phyloP scores from a whole-genome alignment of 2,329 filamentous ascomycete species.

The Penicillium sp. region DNA sequence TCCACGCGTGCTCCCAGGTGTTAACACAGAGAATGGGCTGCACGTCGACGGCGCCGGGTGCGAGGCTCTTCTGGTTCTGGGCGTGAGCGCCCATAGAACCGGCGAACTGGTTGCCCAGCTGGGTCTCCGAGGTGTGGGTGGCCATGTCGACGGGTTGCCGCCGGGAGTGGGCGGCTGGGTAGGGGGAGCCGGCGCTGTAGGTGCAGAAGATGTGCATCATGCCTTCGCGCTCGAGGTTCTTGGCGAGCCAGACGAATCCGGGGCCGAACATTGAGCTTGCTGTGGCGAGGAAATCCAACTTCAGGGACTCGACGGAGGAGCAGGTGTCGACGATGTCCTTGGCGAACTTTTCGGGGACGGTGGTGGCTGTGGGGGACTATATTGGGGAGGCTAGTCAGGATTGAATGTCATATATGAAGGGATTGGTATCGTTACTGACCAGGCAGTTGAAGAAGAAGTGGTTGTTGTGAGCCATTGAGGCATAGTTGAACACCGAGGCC shows the following conservation, averaged over 20 bases:
- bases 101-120: constrained; percentile 38
- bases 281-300: constrained; percentile 74
- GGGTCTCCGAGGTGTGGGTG: constrained; percentile 39
- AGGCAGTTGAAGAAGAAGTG: constrained; percentile 55
- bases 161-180: constrained; percentile 79
- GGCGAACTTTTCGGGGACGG: constrained; percentile 59
- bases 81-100: constrained; percentile 38
- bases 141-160: constrained; percentile 56
- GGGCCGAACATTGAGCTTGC: constrained; percentile 93
- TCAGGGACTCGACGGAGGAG: constrained; percentile 78
- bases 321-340: constrained; percentile 68
- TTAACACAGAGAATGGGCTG: constrained; percentile 85
- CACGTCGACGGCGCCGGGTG: constrained; percentile 52
- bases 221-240: constrained; percentile 48
- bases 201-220: constrained; percentile 73
- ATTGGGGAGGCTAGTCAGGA: constrained; percentile 15
- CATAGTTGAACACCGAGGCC: constrained; percentile 89
- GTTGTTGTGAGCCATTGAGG: constrained; percentile 94
- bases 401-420: background rate
- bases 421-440: constrained; percentile 29
- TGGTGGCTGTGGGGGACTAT: constrained; percentile 44
- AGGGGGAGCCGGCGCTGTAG: constrained; percentile 88
- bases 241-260: constrained; percentile 94
- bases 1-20: constrained; percentile 94
- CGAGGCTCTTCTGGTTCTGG: constrained; percentile 37